These are phyloP conservation scores for Plectosphaerella sp. DNA, from an alignment of 2,329 filamentous ascomycete genomes.

Conservation along the genomic window DNA sequence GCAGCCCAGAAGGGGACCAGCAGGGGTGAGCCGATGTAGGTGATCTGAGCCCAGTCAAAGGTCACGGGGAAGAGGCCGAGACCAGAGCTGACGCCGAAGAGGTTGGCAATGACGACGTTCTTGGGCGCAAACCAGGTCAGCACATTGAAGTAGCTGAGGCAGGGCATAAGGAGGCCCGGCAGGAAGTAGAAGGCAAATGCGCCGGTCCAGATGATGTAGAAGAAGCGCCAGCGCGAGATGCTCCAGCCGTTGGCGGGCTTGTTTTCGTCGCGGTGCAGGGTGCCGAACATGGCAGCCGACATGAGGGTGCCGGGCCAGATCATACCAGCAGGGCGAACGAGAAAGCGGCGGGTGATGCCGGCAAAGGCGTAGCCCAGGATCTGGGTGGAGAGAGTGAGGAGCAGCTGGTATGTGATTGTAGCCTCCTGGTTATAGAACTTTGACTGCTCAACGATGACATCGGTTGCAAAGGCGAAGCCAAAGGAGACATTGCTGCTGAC, in stretches of 20 bases:
- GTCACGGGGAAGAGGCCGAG: constrained; percentile 80
- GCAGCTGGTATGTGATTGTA: constrained; percentile 70
- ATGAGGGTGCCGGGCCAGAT: constrained; percentile 88
- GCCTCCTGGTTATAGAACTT: constrained; percentile 84
- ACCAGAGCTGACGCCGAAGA: constrained; percentile 83
- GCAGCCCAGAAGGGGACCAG: constrained; percentile 84
- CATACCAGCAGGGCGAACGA: constrained; percentile 83
- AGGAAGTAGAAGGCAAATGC: constrained; percentile 82
- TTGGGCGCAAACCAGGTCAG: constrained; percentile 85
- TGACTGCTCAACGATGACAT: constrained; percentile 86
- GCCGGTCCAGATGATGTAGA: constrained; percentile 65
- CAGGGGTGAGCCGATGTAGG: constrained; percentile 79
- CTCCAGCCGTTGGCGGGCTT: constrained; percentile 77
- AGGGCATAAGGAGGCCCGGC: constrained; percentile 76
- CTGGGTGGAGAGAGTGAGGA: constrained; percentile 81
- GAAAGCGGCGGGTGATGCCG: constrained; percentile 72
- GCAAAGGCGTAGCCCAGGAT: constrained; percentile 85
- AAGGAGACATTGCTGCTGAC: constrained; percentile 89
- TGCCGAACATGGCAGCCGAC: constrained; percentile 85
- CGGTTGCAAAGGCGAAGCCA: constrained; percentile 83
- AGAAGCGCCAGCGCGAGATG: constrained; percentile 80
- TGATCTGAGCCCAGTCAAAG: constrained; percentile 89
- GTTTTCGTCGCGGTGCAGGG: constrained; percentile 80
- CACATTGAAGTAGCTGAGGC: constrained; percentile 83
- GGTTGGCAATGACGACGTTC: constrained; percentile 79